Evolutionary conservation across 2,329 filamentous ascomycete species (phyloP).

Genomic region (Aspergillus sp.): DNA sequence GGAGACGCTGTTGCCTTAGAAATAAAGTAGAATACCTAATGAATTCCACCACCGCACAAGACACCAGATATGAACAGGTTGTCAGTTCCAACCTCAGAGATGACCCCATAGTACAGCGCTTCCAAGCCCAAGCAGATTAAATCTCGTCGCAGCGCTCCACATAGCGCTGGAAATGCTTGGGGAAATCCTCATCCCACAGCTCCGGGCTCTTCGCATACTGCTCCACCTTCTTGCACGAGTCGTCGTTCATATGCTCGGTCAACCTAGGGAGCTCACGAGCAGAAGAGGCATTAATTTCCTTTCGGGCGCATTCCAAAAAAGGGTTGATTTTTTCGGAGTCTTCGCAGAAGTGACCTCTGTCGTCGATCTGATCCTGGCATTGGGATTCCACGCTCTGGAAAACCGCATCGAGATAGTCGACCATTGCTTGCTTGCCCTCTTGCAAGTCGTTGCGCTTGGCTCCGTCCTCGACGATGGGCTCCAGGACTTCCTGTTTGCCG

Average conservation of each 20-base stretch:
- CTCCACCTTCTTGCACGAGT: background rate
- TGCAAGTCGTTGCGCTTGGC: background rate
- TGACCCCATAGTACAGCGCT: background rate
- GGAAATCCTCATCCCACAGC: conserved; percentile 1
- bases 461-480: background rate
- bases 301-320: background rate
- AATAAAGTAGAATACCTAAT: too few species aligned
- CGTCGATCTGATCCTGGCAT: background rate
- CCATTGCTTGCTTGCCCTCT: background rate
- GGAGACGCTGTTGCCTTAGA: too few species aligned
- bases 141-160: background rate
- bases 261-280: background rate
- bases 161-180: background rate
- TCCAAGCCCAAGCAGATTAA: background rate
- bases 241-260: background rate
- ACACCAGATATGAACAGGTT: too few species aligned
- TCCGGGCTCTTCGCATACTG: background rate
- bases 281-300: background rate
- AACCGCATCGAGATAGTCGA: background rate
- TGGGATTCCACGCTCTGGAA: background rate
- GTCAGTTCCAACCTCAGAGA: too few species aligned
- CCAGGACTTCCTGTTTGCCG: background rate
- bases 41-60: too few species aligned
- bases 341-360: background rate
- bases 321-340: background rate